These are phyloP conservation scores for Cadophora luteo-olivacea DNA, from an alignment of 2,329 filamentous ascomycete genomes.

Conservation along the genomic window DNA sequence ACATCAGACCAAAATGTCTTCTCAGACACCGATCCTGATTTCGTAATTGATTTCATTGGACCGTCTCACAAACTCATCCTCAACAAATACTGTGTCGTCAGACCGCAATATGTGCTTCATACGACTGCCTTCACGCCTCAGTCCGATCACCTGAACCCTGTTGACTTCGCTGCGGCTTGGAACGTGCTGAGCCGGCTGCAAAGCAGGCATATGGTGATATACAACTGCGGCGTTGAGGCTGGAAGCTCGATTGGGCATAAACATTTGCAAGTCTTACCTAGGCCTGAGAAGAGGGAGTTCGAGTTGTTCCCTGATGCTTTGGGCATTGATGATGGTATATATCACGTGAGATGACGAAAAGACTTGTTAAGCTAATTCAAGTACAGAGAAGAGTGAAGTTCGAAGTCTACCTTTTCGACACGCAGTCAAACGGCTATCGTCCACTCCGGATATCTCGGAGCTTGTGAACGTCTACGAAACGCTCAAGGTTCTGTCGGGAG, in stretches of 20 bases:
- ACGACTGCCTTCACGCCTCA: conserved; percentile 49
- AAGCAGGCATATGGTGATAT: conserved; percentile 48
- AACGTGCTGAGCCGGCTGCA: conserved; percentile 43
- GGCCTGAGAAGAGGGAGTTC: conserved; percentile 36
- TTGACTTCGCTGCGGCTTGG: conserved; percentile 48
- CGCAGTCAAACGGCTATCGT: conserved; percentile 9
- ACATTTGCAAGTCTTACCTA: conserved; percentile 51
- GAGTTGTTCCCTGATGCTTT: conserved; percentile 38
- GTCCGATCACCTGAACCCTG: conserved; percentile 46
- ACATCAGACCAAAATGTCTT: conserved; percentile 39
- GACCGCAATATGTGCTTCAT: conserved; percentile 48
- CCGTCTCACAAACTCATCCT: conserved; percentile 45
- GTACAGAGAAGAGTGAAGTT: conserved; percentile 11
- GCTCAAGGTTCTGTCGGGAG: conserved; percentile 21
- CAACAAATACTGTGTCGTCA: conserved; percentile 47
- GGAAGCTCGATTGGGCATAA: conserved; percentile 53
- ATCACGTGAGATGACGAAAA: not conserved
- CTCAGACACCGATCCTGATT: conserved; percentile 42
- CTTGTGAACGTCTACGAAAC: conserved; percentile 27
- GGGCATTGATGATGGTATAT: conserved; percentile 18
- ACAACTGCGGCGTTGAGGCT: conserved; percentile 53
- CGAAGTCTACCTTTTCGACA: conserved; percentile 24
- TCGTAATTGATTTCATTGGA: conserved; percentile 42
- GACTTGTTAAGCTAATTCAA: conserved; percentile 8
- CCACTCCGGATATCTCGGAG: conserved; percentile 20